Base-by-base conservation (phyloP, 495 filamentous ascomycete genomes). In the Hypoxylon crocopeplum region DNA sequence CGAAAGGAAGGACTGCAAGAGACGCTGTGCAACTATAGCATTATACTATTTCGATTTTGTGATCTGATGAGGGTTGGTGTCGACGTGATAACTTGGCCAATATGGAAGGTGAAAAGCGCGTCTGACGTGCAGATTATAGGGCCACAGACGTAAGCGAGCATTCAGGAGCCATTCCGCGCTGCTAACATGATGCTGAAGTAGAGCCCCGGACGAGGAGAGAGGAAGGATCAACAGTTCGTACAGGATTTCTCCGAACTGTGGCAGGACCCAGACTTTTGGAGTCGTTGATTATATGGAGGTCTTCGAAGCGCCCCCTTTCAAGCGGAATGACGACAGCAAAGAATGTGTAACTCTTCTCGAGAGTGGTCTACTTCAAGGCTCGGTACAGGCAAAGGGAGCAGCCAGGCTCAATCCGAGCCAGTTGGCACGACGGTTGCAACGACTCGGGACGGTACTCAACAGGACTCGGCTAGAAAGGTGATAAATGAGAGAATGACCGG, bases 401-500 rank as follows among this genome's bases (percentile, higher is more conserved):
- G 19, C 51, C 39, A 49, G 40, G 47, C 34, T 52, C 39, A 37
- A 51, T 49, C 32, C 49, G 48, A 52, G 22, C 37, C 41, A 45
- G 57, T 53, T 55, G 57, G 22, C 57, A 52, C 17, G 38, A 38
- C 56, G 39, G 44, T 48, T 45, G 48, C 33, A 54, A 48, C 45
- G 48, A 22, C 11, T 47, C 48, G 37, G 48, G 48, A 54, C 38
- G n/a, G 29, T 53, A 59, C 48, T 39, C 36, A 34, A 39, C 54
- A 49, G 7, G 22, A 50, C 54, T 47, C 49, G 55, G 54, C 49
- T 53, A 33, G 48, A 59, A 48, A 64, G 53, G 4, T 64, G 53
- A 58, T 64, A 58, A 64, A 64, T 55, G 61, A 64, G 44, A 64
- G 38, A 64, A 40, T 33, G 45, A 29, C 44, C 54, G 61, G 49